Base-by-base conservation (phyloP, 257 asterid genomes). In the Haberlea rhodopensis region DNA sequence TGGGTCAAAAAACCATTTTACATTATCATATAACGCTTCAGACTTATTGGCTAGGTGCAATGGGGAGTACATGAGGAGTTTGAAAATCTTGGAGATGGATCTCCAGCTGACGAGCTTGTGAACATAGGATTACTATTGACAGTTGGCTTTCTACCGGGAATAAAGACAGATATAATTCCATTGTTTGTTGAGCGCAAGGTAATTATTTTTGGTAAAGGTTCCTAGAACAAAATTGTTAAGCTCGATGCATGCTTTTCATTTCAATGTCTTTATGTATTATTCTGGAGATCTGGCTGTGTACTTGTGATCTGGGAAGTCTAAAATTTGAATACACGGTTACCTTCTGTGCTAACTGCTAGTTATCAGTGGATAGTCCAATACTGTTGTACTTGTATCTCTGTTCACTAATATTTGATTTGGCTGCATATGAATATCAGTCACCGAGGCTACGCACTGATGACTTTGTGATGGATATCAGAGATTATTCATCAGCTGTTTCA, bases 81-180 rank as follows among this genome's bases (percentile, higher is more conserved):
- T 9, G 86, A 75, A 28, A 67, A 45, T 59, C 5, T 16, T 58
- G 76, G 16, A 60, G 75, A 53, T 29, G 66, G 26, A 52, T 25
- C 26, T 9, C 56, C 13, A 40, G 15, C 1, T 15, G 48, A 54
- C 37, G 75, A 51, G 57, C 24, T 56, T 66, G 75, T 29, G 40
- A 72, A 65, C 51, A 29, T 55, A 24, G 95, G 90, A 54, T 72
- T 91, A 60, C 56, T 80, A 61, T 56, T 91, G 76, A 88, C 88
- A 15, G 79, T 88, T 65, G 95, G 98, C 54, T 82, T 75, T 67
- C 73, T 91, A 27, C 95, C 95, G 0, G 95, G 95, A 29, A 57
- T 91, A 43, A 91, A 72, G 76, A 76, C 77, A 68, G 68, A 69
- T 63, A 68, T 83, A 73, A 64, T 88, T 69, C 88, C 92, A 5